Conservation (phyloP, 495 filamentous ascomycete species). For the Viridothelium virens region DNA sequence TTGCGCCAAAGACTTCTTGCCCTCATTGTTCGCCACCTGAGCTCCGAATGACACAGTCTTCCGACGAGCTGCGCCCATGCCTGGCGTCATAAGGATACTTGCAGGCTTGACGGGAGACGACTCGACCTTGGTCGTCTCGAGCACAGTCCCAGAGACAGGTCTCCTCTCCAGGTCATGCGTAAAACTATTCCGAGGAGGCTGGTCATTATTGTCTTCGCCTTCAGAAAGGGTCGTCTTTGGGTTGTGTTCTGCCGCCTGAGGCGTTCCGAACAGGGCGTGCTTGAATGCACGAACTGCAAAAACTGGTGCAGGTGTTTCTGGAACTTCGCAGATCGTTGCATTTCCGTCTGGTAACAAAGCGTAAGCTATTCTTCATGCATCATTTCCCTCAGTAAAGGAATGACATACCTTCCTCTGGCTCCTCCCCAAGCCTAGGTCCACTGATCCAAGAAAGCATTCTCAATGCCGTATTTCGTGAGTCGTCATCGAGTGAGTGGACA, state of each 20-base stretch:
- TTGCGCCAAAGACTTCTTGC: conserved; percentile 36
- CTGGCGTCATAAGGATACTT: conserved; percentile 84
- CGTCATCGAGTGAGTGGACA: neutral
- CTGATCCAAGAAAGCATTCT: conserved; percentile 37
- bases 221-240: conserved; percentile 15
- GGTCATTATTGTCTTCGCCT: conserved; percentile 9
- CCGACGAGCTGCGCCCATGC: conserved; percentile 64
- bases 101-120: conserved; percentile 54
- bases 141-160: conserved; percentile 21
- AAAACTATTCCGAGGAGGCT: neutral
- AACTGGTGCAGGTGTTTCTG: conserved; percentile 86
- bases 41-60: conserved; percentile 87
- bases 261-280: conserved; percentile 84
- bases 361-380: conserved; percentile 13
- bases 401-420: conserved; percentile 11
- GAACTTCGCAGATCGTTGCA: conserved; percentile 46
- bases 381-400: neutral
- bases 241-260: conserved; percentile 44
- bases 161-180: conserved; percentile 9
- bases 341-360: conserved; percentile 15
- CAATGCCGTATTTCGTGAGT: neutral
- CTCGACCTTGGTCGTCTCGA: conserved; percentile 9
- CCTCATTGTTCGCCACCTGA: conserved; percentile 55
- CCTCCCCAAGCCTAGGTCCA: conserved; percentile 24
- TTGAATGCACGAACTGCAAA: conserved; percentile 92